These are phyloP conservation scores for Candida railenensis DNA, from an alignment of 805 yeast genomes.

Conservation along the genomic window DNA sequence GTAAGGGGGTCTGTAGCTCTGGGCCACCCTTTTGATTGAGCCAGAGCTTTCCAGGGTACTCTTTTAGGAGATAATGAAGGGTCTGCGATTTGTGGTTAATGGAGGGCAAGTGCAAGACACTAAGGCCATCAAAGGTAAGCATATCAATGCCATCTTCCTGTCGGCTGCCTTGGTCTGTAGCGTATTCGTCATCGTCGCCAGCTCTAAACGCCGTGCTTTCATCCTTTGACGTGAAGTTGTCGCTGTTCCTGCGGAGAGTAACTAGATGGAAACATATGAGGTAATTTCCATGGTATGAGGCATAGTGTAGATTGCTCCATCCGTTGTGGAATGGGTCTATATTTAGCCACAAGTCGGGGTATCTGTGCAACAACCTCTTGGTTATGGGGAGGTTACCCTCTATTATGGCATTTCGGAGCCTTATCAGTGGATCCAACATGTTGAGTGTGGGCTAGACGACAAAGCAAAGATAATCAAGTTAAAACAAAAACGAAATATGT, in stretches of 20 bases:
- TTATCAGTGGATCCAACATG: conserved; percentile 36
- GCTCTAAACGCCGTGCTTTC: not conserved
- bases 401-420: conserved; percentile 39
- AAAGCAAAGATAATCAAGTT: no score
- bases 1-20: conserved; percentile 35
- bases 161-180: conserved; percentile 7
- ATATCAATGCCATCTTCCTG: conserved; percentile 22
- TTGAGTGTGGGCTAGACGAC: no score
- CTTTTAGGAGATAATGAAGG: conserved; percentile 42
- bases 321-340: conserved; percentile 33
- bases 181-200: conserved; percentile 9
- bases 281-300: conserved; percentile 40
- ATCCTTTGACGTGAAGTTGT: not conserved
- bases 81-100: conserved; percentile 36
- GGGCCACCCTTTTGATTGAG: conserved; percentile 34
- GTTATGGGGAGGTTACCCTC: conserved; percentile 40
- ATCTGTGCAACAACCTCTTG: conserved; percentile 34
- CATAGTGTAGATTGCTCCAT: conserved; percentile 44
- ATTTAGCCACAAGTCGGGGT: conserved; percentile 45
- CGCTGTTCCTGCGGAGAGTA: conserved; percentile 23
- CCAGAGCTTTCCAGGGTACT: conserved; percentile 40
- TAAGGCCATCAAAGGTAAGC: conserved; percentile 33
- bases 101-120: conserved; percentile 37
- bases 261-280: conserved; percentile 41
- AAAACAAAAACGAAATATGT: no score